These are phyloP conservation scores for Ophiostoma piceae DNA, from an alignment of 2,329 filamentous ascomycete genomes.

Conservation along the genomic window DNA sequence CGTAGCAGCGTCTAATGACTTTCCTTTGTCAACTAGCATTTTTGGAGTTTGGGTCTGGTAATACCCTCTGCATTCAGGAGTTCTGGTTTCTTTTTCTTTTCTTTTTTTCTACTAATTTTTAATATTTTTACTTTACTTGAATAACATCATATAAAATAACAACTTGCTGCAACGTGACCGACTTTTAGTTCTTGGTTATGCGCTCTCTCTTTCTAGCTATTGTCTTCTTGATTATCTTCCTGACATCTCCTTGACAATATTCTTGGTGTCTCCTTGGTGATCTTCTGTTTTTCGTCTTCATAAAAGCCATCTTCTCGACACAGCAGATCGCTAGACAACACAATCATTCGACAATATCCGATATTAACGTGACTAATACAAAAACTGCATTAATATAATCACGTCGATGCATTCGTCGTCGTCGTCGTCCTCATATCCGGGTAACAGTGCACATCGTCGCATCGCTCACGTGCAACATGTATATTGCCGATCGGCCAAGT, in stretches of 20 bases:
- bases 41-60: too few species aligned
- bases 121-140: neutral
- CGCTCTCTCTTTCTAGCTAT: too few species aligned
- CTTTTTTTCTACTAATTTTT: neutral
- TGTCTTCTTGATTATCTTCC: too few species aligned
- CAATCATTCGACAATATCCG: neutral
- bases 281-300: too few species aligned
- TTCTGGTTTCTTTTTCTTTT: neutral
- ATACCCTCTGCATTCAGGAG: neutral
- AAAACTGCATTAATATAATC: neutral
- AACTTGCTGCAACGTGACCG: neutral
- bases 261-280: too few species aligned
- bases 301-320: neutral
- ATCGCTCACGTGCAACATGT: neutral
- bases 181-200: neutral
- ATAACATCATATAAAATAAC: neutral
- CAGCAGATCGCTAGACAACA: neutral
- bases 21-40: neutral
- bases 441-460: neutral
- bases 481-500: conserved; percentile 4
- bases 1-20: neutral
- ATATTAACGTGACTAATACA: neutral
- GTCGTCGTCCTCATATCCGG: neutral
- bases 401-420: neutral
- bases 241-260: too few species aligned